These are phyloP conservation scores for Hypoxylon sp. DNA, from an alignment of 2,329 filamentous ascomycete species.

Conservation along the genomic window DNA sequence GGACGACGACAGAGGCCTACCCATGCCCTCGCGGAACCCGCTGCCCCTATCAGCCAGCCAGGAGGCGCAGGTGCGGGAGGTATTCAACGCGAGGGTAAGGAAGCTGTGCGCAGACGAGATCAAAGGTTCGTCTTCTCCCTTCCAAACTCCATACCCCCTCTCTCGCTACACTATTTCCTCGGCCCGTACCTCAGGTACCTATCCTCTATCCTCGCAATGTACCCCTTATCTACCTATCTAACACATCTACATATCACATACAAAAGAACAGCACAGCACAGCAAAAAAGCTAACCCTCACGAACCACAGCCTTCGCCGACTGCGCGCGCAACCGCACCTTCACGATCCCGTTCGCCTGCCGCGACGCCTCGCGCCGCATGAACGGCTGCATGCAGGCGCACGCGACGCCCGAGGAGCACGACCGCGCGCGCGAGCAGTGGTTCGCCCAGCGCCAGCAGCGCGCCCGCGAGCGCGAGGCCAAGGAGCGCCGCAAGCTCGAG, in stretches of 20 bases:
- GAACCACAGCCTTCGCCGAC: slow-evolving; percentile 81
- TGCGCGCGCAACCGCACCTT: slow-evolving; percentile 90
- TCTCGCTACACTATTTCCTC: not conserved
- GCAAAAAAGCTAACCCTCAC: not conserved
- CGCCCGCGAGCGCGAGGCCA: slow-evolving; percentile 73
- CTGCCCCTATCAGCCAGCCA: slow-evolving; percentile 72
- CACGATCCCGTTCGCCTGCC: slow-evolving; percentile 88
- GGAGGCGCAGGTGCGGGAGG: slow-evolving; percentile 56
- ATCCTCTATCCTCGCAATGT: too few species aligned
- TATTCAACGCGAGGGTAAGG: slow-evolving; percentile 72
- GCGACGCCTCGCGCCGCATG: slow-evolving; percentile 83
- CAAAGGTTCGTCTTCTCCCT: slow-evolving; percentile 65
- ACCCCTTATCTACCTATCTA: too few species aligned
- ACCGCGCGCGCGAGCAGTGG: slow-evolving; percentile 93
- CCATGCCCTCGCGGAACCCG: slow-evolving; percentile 77
- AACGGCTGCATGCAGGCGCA: slow-evolving; percentile 92
- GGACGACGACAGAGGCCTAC: slow-evolving; percentile 46
- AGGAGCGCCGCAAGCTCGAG: slow-evolving; percentile 68
- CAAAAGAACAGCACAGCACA: not conserved
- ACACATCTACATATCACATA: too few species aligned
- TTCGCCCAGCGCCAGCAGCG: slow-evolving; percentile 82
- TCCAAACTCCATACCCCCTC: not conserved
- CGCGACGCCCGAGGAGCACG: slow-evolving; percentile 86
- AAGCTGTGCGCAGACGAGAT: slow-evolving; percentile 81
- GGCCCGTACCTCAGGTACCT: too few species aligned